A percentile compares a stretch with the other conserved stretches of the same genome.
These are phyloP conservation scores for Verticillium nubilum DNA, from an alignment of 2,329 filamentous ascomycete genomes.

Conservation along the genomic window DNA sequence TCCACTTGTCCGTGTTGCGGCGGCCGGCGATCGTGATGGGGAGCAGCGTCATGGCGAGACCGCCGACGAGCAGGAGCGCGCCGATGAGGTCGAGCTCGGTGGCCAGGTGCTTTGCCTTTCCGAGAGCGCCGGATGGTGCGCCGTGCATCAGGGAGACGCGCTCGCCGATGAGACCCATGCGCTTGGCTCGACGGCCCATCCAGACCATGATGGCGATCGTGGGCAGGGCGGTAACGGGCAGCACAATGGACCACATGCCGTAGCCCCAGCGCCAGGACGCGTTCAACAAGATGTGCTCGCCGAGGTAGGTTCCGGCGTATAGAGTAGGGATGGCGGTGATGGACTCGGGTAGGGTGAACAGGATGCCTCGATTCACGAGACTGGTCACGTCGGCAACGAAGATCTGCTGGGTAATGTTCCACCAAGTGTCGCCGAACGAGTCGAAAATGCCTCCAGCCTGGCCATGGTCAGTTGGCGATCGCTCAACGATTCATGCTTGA, in stretches of 20 bases:
- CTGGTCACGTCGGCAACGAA: constrained; percentile 38
- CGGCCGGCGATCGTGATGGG: constrained; percentile 31
- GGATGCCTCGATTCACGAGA: constrained; percentile 36
- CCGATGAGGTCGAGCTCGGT: constrained; percentile 28
- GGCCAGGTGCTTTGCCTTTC: not conserved
- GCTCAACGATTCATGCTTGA: constrained; percentile 61
- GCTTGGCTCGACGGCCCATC: constrained; percentile 21
- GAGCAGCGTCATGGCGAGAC: constrained; percentile 26
- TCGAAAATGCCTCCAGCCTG: constrained; percentile 52
- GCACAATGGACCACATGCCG: constrained; percentile 33
- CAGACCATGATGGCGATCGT: constrained; percentile 24
- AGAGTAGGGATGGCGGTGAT: constrained; percentile 36
- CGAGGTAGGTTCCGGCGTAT: constrained; percentile 36
- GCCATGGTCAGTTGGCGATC: constrained; percentile 32
- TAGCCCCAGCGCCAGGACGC: constrained; percentile 36
- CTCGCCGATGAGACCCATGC: constrained; percentile 1
- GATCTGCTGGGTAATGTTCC: constrained; percentile 28
- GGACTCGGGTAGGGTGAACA: constrained; percentile 34
- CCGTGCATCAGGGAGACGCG: constrained; percentile 1
- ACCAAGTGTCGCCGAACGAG: constrained; percentile 42
- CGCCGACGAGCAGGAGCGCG: constrained; percentile 22
- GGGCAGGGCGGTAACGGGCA: constrained; percentile 25
- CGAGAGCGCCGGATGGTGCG: not conserved
- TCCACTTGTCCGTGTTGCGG: constrained; percentile 23
- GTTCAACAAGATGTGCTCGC: constrained; percentile 26